These are phyloP conservation scores for Xylaria scruposa DNA, from an alignment of 495 filamentous ascomycete species.

Conservation along the genomic window DNA sequence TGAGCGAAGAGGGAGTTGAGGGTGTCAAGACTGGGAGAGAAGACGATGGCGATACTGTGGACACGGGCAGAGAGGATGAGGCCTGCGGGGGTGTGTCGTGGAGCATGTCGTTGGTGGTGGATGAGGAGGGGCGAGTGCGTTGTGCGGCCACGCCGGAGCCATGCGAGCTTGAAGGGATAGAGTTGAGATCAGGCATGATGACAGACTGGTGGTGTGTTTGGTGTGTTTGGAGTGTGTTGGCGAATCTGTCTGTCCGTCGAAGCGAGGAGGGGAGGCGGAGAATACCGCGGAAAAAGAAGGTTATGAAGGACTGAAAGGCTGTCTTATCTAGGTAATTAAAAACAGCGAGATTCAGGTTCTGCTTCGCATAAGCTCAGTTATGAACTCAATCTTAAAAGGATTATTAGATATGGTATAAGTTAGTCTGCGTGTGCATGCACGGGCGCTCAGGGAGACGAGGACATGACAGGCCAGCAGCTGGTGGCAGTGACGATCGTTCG, in stretches of 20 bases:
- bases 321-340: not conserved
- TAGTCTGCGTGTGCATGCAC: not conserved
- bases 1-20: conserved; percentile 42
- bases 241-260: not conserved
- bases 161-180: conserved; percentile 62
- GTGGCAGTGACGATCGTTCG: not conserved
- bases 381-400: not conserved
- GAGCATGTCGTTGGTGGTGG: conserved; percentile 32
- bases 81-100: conserved; percentile 33
- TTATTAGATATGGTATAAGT: not conserved
- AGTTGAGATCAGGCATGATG: conserved; percentile 65
- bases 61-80: conserved; percentile 21
- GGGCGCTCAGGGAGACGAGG: not conserved
- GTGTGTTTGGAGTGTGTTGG: not conserved
- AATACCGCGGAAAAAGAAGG: not conserved
- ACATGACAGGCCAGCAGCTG: not conserved
- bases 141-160: conserved; percentile 41
- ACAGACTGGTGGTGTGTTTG: no score
- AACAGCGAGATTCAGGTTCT: not conserved
- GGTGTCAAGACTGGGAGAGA: conserved; percentile 35
- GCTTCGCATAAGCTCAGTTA: not conserved
- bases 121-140: conserved; percentile 37
- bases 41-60: conserved; percentile 32
- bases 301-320: not conserved
- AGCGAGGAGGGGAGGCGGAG: not conserved